Percentiles rank a stretch among this genome's conserved stretches.
Evolutionary conservation across 345 rosid genomes (phyloP).

Genomic region (Hibiscus tridactylites): DNA sequence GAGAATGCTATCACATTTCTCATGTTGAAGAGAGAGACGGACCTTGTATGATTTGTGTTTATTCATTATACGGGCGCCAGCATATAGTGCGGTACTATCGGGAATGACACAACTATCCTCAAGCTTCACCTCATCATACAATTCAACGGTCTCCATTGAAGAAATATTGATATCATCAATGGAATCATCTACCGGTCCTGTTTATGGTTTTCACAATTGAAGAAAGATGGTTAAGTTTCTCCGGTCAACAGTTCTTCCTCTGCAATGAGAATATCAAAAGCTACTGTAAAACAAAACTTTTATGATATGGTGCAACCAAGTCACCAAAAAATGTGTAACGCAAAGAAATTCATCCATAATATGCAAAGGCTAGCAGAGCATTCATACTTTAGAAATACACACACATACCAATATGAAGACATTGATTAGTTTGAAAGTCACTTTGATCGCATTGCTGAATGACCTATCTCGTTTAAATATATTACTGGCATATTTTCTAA

Average conservation of each 20-base stretch:
- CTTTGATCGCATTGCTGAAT: not conserved
- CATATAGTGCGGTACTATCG: constrained; percentile 36
- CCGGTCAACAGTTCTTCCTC: not conserved
- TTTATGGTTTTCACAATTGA: constrained; percentile 3
- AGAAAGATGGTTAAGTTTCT: not conserved
- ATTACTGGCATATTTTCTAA: not conserved
- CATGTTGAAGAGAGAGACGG: not conserved
- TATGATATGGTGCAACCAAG: not conserved
- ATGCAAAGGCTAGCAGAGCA: not conserved
- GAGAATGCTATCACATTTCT: not conserved
- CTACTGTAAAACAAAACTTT: not conserved
- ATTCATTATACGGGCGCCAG: constrained; percentile 35
- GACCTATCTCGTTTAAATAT: not conserved
- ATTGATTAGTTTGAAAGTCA: not conserved
- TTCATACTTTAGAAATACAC: not conserved
- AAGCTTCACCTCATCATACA: constrained; percentile 27
- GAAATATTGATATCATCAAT: constrained; percentile 17
- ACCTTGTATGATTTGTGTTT: constrained; percentile 66
- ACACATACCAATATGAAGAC: not conserved
- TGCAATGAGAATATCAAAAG: not conserved
- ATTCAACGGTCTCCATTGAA: constrained; percentile 45
- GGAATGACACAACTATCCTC: constrained; percentile 35
- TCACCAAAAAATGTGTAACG: not conserved
- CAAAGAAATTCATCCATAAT: not conserved
- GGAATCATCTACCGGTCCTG: constrained; percentile 26